Evolutionary conservation across 2,329 filamentous ascomycete genomes (phyloP).

Genomic region (Tolypocladium sp.): DNA sequence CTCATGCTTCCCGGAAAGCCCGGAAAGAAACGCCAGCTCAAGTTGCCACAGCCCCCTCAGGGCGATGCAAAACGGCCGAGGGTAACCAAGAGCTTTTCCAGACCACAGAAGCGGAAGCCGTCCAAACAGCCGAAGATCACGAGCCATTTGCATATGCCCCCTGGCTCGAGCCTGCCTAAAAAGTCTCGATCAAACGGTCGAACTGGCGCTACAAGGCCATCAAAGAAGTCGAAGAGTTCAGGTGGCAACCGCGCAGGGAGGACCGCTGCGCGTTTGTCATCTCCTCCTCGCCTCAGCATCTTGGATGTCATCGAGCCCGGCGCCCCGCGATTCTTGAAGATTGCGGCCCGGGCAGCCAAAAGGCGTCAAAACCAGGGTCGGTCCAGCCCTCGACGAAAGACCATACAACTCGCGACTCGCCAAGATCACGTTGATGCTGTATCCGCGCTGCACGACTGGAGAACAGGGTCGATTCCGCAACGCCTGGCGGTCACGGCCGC

Average conservation of each 20-base stretch:
- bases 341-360: conserved; percentile 50
- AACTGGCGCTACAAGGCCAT: neutral
- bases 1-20: conserved; percentile 34
- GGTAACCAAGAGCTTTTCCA: conserved; percentile 9
- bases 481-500: conserved; percentile 21
- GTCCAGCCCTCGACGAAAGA: conserved; percentile 44
- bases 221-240: conserved; percentile 7
- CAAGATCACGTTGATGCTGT: conserved; percentile 50
- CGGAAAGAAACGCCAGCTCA: conserved; percentile 30
- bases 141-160: conserved; percentile 12
- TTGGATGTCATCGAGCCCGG: conserved; percentile 46
- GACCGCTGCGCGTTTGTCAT: neutral
- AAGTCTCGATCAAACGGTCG: neutral
- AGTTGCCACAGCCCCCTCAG: conserved; percentile 14
- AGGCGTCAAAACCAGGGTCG: conserved; percentile 39
- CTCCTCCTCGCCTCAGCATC: conserved; percentile 46
- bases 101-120: conserved; percentile 7
- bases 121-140: conserved; percentile 23
- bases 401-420: conserved; percentile 52
- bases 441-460: conserved; percentile 46
- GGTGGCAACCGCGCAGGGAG: conserved; percentile 2
- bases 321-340: conserved; percentile 49
- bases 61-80: conserved; percentile 16
- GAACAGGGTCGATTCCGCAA: conserved; percentile 38
- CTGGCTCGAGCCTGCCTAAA: neutral